Base-by-base conservation (phyloP, 2,329 filamentous ascomycete species). In the Coniochaeta ligniaria region DNA sequence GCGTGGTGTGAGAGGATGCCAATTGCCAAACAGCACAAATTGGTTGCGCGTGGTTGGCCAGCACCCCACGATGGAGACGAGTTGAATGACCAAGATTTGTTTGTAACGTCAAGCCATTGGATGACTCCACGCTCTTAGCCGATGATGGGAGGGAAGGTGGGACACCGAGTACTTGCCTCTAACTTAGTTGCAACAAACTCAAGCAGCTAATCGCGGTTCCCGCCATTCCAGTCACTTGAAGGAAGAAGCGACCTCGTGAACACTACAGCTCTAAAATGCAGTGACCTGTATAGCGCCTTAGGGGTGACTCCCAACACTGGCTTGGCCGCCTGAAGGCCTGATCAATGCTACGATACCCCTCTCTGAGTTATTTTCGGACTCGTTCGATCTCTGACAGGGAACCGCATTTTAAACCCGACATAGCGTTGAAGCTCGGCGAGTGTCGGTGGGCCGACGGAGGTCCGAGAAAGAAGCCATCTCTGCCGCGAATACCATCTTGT, bases 11-110 rank as follows among this genome's bases (percentile, higher is more conserved):
- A 52, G 47, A 31, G 6, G 11, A 24, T 52, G 22, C 5, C 38
- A n/a, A n/a, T n/a, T 16, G 26, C 22, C 28, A 35, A 57, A 36
- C 31, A 57, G 31, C 31, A 57, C 28, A 63, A 64, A 66, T 65
- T 28, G 55, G 35, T 6, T 3, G 9, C 36, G 22, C 36, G 26
- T 64, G 64, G 65, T 66, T 66, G 66, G 66, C 35, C 43, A 31
- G 47, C 36, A 55, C 22, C 38, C 45, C 20, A 56, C 43, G 43
- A 43, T 31, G 22, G 43, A 24, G 56, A 35, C 65, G 61, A 66
- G 61, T 66, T 56, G 60, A 57, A 22, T 31, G 35, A 20, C 47
- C 5, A 47, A 14, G 65, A 67, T 67, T 67, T 63, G 65, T 62
- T 62, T 66, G 59, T 26, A 17, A 33, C 3, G 38, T 57, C 31